Evolutionary conservation across 305 asterid genomes (phyloP), one percentile per base, ranked within the genome.

Genomic region (Fraxinus baroniana): DNA sequence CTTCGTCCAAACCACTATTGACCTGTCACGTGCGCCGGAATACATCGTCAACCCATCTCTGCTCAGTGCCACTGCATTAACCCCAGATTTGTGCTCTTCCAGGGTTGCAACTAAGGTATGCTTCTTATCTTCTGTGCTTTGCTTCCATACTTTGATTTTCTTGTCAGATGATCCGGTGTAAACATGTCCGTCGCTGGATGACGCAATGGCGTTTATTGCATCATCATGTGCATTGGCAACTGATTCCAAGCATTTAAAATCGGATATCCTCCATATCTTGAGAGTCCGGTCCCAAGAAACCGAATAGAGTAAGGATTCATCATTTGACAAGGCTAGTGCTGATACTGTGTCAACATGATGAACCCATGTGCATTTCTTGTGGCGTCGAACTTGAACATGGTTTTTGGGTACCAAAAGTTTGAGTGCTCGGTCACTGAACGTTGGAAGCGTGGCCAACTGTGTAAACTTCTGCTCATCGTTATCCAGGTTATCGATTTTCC

Each of bases 241-340:
- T 0, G 97, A 94, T 72, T 94, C 93, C 76, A 94, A 44, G 92
- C 98, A 94, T 37, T 87, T 90, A 90, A 92, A 91, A 83, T 92
- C 92, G 0, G 33, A 33, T 0, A 91, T 87, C 74, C 90, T 72
- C 98, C 98, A 94, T 28, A 92, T 85, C 78, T 90, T 92, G 44
- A 92, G 86, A 7, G 94, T 89, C 30, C 94, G 80, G 79, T 94
- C 97, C 98, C 98, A 94, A n/a, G 98, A 94, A 74, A 91, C 97
- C 0, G 98, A 92, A 90, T 92, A 94, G 7, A 94, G 89, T 2
- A 89, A 81, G 3, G 91, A 84, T 55, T 78, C 84, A 30, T 94
- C 94, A 6, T 18, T 70, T 0, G 98, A 94, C 72, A 94, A 66
- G 57, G 93, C 95, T 4, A 92, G 74, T 6, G 91, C 92, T 57